Evolutionary conservation across 169 alveolate species (phyloP).

Genomic region (Perkinsus marinus): DNA sequence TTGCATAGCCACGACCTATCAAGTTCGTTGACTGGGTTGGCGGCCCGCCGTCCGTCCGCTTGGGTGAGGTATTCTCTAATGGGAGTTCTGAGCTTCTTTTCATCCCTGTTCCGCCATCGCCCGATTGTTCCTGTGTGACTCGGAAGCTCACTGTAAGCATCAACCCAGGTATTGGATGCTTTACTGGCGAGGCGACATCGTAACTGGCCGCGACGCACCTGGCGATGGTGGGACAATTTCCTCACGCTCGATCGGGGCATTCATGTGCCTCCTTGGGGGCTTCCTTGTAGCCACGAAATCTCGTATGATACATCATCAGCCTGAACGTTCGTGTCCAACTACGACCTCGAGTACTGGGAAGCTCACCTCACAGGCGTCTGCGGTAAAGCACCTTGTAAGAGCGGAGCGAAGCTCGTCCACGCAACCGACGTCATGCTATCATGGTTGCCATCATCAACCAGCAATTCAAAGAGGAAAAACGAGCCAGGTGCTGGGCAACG

Average conservation of each 20-base stretch:
- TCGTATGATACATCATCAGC: background rate
- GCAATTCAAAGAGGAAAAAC: background rate
- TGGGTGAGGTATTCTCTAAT: too few species aligned
- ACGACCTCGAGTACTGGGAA: background rate
- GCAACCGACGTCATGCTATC: background rate
- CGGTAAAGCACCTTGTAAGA: background rate
- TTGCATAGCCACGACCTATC: too few species aligned
- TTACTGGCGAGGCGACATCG: background rate
- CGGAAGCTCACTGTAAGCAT: background rate
- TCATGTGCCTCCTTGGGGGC: background rate
- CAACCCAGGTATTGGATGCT: background rate
- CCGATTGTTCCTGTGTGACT: background rate
- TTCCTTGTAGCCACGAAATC: background rate
- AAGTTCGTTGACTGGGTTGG: too few species aligned
- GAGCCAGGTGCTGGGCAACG: background rate
- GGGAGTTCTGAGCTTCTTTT: background rate
- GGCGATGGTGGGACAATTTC: background rate
- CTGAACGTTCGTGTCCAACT: background rate
- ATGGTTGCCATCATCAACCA: background rate
- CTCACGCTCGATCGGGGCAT: background rate
- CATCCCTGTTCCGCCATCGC: background rate
- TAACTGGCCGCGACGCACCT: background rate
- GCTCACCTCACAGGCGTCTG: background rate
- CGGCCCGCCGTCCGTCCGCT: too few species aligned
- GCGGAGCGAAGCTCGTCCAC: background rate